Evolutionary conservation across 2,329 filamentous ascomycete species (phyloP).

Genomic region (Pezicula rhizophila): DNA sequence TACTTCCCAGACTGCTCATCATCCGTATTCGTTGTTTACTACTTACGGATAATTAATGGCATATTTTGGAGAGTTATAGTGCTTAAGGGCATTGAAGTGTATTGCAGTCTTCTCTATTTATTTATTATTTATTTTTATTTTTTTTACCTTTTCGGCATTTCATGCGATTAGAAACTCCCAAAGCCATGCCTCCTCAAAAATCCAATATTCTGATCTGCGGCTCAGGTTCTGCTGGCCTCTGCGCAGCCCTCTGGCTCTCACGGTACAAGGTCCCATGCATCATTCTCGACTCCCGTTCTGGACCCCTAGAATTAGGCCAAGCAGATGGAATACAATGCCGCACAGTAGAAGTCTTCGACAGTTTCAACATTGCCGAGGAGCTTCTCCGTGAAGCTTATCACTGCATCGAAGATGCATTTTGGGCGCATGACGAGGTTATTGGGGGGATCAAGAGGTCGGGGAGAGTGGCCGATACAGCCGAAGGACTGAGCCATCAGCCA

Average conservation of each 20-base stretch:
- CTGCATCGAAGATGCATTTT: constrained; percentile 54
- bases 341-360: constrained; percentile 57
- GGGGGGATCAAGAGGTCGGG: constrained; percentile 49
- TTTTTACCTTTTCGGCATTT: no score
- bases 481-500: constrained; percentile 55
- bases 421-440: constrained; percentile 55
- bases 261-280: constrained; percentile 48
- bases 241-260: constrained; percentile 55
- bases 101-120: no score
- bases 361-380: constrained; percentile 49
- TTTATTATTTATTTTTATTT: no score
- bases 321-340: constrained; percentile 59
- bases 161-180: neutral
- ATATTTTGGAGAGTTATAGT: no score
- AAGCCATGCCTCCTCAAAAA: constrained; percentile 13
- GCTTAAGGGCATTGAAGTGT: no score
- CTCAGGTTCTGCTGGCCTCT: constrained; percentile 56
- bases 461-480: constrained; percentile 55
- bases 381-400: constrained; percentile 61
- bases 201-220: constrained; percentile 55
- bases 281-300: constrained; percentile 50
- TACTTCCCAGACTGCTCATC: no score
- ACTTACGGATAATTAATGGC: no score
- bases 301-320: constrained; percentile 51
- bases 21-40: no score